These are phyloP conservation scores for Morella rubra DNA, from an alignment of 306 rosid species.

Conservation along the genomic window DNA sequence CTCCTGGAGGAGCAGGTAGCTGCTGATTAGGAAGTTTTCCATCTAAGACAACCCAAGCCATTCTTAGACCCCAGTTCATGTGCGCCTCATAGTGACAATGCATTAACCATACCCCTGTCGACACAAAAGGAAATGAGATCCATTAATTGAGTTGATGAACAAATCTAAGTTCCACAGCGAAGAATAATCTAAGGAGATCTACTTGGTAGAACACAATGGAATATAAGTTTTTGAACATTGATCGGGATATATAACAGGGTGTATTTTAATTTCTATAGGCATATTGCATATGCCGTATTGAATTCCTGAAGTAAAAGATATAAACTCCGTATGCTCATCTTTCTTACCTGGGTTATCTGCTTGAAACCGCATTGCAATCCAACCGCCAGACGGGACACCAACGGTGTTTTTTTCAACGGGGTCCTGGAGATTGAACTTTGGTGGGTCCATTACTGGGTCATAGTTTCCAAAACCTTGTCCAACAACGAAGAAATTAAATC, in stretches of 20 bases:
- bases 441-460: conserved; percentile 13
- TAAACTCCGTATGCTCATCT: background rate
- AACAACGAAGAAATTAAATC: conserved; percentile 18
- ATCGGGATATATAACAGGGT: no score
- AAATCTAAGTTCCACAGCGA: background rate
- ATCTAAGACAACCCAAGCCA: conserved; percentile 18
- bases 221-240: no score
- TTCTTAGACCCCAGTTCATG: conserved; percentile 17
- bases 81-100: conserved; percentile 7
- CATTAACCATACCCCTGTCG: conserved; percentile 12
- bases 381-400: conserved; percentile 24
- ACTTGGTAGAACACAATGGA: no score
- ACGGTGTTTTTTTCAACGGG: conserved; percentile 20
- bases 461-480: conserved; percentile 24
- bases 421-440: conserved; percentile 16
- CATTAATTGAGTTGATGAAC: background rate
- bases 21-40: conserved; percentile 13
- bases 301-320: background rate
- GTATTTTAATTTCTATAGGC: no score
- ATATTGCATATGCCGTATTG: no score
- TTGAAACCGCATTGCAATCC: conserved; percentile 21
- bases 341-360: conserved; percentile 23
- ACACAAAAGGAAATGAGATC: background rate
- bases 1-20: conserved; percentile 9
- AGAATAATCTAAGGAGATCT: no score